Percentiles rank a stretch among this genome's conserved stretches.
These are phyloP conservation scores for Hylodesmum podocarpum DNA, from an alignment of 306 rosid species.

Conservation along the genomic window DNA sequence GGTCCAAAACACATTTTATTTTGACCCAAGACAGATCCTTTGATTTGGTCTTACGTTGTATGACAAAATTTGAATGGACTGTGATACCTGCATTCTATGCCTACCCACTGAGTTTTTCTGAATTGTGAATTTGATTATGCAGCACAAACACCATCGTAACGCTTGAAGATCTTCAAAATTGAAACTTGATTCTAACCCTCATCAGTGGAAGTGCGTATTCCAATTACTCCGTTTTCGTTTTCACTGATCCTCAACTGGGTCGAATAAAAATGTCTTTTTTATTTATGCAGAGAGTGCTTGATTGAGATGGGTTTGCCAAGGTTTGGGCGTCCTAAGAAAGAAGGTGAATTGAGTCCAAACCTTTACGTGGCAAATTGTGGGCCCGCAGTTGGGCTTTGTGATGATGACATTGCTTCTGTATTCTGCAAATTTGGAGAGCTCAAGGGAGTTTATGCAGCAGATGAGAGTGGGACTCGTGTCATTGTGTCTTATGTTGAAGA, in stretches of 20 bases:
- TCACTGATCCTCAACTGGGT: background rate
- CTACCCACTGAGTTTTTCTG: background rate
- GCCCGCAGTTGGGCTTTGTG: slow-evolving; percentile 64
- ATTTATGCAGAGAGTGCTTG: background rate
- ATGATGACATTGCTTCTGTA: slow-evolving; percentile 49
- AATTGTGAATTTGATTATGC: background rate
- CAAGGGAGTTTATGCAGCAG: slow-evolving; percentile 69
- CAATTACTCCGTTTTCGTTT: background rate
- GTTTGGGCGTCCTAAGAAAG: slow-evolving; percentile 61
- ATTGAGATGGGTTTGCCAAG: slow-evolving; percentile 47
- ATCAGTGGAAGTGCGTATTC: background rate
- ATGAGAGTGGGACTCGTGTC: slow-evolving; percentile 81
- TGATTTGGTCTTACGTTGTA: background rate
- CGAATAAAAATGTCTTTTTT: background rate
- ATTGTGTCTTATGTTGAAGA: slow-evolving; percentile 58
- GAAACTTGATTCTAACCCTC: slow-evolving; percentile 18
- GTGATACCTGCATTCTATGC: background rate
- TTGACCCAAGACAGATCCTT: background rate
- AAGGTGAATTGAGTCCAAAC: slow-evolving; percentile 53
- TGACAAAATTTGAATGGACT: background rate
- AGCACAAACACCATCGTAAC: background rate
- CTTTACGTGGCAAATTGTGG: slow-evolving; percentile 90
- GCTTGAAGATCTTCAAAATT: background rate
- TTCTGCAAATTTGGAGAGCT: slow-evolving; percentile 68
- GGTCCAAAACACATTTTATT: background rate